Percentiles rank a stretch among this genome's conserved stretches.
These are phyloP conservation scores for Lathyrus oleraceus DNA, from an alignment of 306 rosid species.

Conservation along the genomic window DNA sequence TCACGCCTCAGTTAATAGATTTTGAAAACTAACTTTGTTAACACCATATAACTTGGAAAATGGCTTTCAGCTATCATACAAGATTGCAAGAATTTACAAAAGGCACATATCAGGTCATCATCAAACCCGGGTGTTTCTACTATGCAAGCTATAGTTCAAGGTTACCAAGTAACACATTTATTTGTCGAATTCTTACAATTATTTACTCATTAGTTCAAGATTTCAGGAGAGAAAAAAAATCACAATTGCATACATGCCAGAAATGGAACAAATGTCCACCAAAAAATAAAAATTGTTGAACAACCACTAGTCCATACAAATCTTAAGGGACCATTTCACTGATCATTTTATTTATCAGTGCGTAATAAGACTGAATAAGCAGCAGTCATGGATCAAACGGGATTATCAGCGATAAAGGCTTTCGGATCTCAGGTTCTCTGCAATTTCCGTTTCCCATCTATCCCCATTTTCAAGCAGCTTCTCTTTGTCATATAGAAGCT, in stretches of 20 bases:
- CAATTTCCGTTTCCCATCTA: slow-evolving; percentile 98
- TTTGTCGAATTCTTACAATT: slow-evolving; percentile 27
- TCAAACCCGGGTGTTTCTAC: not conserved
- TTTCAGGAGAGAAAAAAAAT: slow-evolving; percentile 24
- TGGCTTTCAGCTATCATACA: not conserved
- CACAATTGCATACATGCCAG: slow-evolving; percentile 7
- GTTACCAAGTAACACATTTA: not conserved
- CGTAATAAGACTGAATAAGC: slow-evolving; percentile 23
- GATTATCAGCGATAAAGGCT: slow-evolving; percentile 86
- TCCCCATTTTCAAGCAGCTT: slow-evolving; percentile 98
- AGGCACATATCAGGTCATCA: not conserved
- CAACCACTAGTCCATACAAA: slow-evolving; percentile 22
- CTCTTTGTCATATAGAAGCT: slow-evolving; percentile 98
- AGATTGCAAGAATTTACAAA: not conserved
- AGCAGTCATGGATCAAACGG: slow-evolving; percentile 9
- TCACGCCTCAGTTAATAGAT: not conserved
- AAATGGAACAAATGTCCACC: slow-evolving; percentile 6
- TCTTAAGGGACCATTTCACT: slow-evolving; percentile 35
- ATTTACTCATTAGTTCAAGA: slow-evolving; percentile 35
- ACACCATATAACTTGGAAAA: not conserved
- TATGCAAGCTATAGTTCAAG: slow-evolving; percentile 1
- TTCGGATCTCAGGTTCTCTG: slow-evolving; percentile 96
- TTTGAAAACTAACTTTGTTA: not conserved
- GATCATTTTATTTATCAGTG: slow-evolving; percentile 47
- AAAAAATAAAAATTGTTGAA: slow-evolving; percentile 4